These are phyloP conservation scores for Penicillium turbatum DNA, from an alignment of 495 filamentous ascomycete species.

Conservation along the genomic window DNA sequence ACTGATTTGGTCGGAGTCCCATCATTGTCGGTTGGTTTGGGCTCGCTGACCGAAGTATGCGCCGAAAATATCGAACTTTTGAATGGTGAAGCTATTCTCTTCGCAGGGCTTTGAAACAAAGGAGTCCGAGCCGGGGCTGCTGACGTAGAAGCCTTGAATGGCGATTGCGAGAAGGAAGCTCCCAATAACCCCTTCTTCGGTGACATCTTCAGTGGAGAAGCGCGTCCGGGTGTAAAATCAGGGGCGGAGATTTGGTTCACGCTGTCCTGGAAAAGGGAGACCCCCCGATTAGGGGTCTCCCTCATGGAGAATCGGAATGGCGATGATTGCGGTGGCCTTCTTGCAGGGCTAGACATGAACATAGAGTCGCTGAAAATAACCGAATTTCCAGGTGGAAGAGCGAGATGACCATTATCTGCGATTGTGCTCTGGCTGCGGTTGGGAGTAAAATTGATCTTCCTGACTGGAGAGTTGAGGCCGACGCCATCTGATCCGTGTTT, in stretches of 20 bases:
- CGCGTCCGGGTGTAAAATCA: conserved; percentile 26
- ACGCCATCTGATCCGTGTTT: conserved; percentile 23
- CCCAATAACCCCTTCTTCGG: conserved; percentile 41
- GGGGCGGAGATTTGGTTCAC: conserved; percentile 16
- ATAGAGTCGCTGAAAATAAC: conserved; percentile 36
- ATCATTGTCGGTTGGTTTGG: not conserved
- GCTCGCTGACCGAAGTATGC: conserved; percentile 3
- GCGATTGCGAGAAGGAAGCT: conserved; percentile 31
- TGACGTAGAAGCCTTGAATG: conserved; percentile 28
- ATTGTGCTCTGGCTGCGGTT: conserved; percentile 19
- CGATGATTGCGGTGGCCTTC: conserved; percentile 43
- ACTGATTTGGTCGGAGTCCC: not conserved
- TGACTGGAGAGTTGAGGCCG: conserved; percentile 26
- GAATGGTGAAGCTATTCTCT: conserved; percentile 38
- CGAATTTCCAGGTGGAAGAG: conserved; percentile 26
- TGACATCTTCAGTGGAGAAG: conserved; percentile 43
- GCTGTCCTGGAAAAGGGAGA: conserved; percentile 21
- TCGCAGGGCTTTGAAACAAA: conserved; percentile 43
- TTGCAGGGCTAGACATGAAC: conserved; percentile 48
- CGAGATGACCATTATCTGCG: conserved; percentile 20
- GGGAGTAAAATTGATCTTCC: conserved; percentile 35
- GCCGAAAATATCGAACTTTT: conserved; percentile 27
- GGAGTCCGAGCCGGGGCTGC: conserved; percentile 32
- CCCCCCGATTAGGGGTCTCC: conserved; percentile 31
- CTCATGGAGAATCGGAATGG: conserved; percentile 46